Percentiles rank a stretch among this genome's conserved stretches.
Conservation (phyloP, 1,284 basidiomycete genomes). For the Cutaneotrichosporon sp. region DNA sequence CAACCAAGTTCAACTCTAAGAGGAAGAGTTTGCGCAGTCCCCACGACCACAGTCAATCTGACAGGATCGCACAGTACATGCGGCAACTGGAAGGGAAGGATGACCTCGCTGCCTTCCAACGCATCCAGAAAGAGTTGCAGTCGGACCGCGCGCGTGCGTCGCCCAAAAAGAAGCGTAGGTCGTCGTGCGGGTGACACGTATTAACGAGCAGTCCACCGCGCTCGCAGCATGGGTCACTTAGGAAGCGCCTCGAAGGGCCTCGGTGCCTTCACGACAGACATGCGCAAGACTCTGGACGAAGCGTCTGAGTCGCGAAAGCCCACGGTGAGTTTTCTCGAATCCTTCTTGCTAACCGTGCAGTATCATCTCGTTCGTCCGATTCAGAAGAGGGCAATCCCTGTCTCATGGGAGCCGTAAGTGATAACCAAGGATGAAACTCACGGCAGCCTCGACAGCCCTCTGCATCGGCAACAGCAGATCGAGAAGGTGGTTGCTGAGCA, state of each 20-base stretch:
- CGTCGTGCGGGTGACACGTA: not conserved
- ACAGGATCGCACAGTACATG: not conserved
- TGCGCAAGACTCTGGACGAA: conserved; percentile 6
- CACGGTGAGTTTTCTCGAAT: not conserved
- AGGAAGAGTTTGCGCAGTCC: not conserved
- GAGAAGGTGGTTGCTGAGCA: conserved; percentile 12
- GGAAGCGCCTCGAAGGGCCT: not conserved
- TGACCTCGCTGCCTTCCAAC: not conserved
- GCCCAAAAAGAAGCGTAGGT: not conserved
- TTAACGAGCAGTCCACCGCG: not conserved
- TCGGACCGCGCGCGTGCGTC: not conserved
- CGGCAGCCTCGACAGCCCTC: conserved; percentile 7
- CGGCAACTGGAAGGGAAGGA: not conserved
- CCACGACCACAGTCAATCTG: not conserved
- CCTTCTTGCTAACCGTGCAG: not conserved
- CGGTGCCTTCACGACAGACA: not conserved
- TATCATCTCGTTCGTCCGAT: not conserved
- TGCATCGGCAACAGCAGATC: conserved; percentile 10
- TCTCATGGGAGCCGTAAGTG: not conserved
- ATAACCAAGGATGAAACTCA: not conserved
- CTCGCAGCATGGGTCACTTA: not conserved
- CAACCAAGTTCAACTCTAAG: not conserved
- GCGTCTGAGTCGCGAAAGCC: not conserved
- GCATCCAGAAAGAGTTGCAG: not conserved
- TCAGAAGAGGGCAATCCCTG: not conserved